These are phyloP conservation scores for Tolypocladium ovalisporum DNA, from an alignment of 2,329 filamentous ascomycete species.

Conservation along the genomic window DNA sequence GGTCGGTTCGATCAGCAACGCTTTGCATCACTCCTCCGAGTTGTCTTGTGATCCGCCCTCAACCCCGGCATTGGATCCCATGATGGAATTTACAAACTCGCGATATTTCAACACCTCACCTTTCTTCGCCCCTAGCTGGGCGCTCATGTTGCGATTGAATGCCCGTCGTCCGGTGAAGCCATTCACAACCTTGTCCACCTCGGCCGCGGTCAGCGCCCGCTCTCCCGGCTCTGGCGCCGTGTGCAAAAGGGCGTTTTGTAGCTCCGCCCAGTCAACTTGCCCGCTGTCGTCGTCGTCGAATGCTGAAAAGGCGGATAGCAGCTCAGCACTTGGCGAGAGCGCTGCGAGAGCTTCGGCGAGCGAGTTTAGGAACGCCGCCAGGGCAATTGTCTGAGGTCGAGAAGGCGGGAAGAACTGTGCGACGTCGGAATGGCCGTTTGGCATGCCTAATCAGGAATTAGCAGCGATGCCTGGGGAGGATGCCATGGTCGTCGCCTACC, in stretches of 20 bases:
- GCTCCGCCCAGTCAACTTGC: conserved; percentile 73
- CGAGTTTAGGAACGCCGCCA: conserved; percentile 77
- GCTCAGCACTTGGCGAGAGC: conserved; percentile 67
- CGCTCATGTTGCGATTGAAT: conserved; percentile 55
- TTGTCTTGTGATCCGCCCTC: conserved; percentile 15
- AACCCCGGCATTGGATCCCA: conserved; percentile 37
- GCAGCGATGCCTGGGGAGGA: not conserved
- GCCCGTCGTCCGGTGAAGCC: conserved; percentile 78
- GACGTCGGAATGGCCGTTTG: conserved; percentile 60
- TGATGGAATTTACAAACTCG: conserved; percentile 71
- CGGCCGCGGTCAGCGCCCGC: conserved; percentile 51
- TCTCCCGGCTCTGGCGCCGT: conserved; percentile 69
- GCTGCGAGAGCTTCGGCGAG: conserved; percentile 64
- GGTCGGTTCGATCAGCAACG: not conserved
- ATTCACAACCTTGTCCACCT: conserved; percentile 78
- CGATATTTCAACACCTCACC: conserved; percentile 90
- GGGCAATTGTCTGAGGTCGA: conserved; percentile 60
- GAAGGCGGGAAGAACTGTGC: conserved; percentile 72
- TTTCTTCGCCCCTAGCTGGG: conserved; percentile 45
- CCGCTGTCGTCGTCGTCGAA: conserved; percentile 96
- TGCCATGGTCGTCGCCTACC: conserved; percentile 38
- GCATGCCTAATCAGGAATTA: conserved; percentile 48
- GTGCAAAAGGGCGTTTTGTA: conserved; percentile 72
- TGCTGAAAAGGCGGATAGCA: conserved; percentile 82
- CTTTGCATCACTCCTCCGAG: conserved; percentile 9